Conservation (phyloP, 169 alveolate species). For the Plasmodium falciparum region DNA sequence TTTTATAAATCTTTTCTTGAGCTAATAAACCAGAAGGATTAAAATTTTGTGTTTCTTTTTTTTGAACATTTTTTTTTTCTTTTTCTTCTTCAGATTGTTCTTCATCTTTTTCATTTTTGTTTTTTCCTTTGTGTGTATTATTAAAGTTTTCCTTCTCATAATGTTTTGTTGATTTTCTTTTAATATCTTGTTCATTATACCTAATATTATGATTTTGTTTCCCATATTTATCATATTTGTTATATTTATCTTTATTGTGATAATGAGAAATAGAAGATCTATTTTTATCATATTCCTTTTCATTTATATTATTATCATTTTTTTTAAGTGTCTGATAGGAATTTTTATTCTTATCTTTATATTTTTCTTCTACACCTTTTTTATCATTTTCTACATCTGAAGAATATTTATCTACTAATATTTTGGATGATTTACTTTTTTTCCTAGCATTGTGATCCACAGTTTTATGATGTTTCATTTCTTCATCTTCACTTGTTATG, state of each 20-base stretch:
- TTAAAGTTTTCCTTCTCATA: neutral
- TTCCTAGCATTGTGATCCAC: no score
- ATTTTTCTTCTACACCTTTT: neutral
- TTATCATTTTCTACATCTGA: neutral
- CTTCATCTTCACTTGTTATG: no score
- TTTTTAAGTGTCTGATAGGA: neutral
- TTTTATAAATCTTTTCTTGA: slow-evolving; percentile 82
- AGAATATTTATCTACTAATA: neutral
- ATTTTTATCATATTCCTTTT: neutral
- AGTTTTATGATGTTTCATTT: no score
- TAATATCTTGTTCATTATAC: neutral
- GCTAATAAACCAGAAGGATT: slow-evolving; percentile 93
- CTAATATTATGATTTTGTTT: neutral
- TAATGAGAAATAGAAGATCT: neutral
- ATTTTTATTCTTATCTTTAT: neutral
- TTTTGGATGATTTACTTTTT: no score
- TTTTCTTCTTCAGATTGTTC: slow-evolving; percentile 18
- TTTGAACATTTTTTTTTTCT: slow-evolving; percentile 24
- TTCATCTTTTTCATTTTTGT: slow-evolving; percentile 14
- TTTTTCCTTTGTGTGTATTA: neutral
- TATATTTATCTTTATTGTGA: neutral
- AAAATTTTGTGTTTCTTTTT: slow-evolving; percentile 79
- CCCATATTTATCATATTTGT: neutral
- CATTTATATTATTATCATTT: neutral
- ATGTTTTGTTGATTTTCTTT: neutral